Evolutionary conservation across 1,284 basidiomycete species (phyloP).

Genomic region (Pseudozyma pruni): DNA sequence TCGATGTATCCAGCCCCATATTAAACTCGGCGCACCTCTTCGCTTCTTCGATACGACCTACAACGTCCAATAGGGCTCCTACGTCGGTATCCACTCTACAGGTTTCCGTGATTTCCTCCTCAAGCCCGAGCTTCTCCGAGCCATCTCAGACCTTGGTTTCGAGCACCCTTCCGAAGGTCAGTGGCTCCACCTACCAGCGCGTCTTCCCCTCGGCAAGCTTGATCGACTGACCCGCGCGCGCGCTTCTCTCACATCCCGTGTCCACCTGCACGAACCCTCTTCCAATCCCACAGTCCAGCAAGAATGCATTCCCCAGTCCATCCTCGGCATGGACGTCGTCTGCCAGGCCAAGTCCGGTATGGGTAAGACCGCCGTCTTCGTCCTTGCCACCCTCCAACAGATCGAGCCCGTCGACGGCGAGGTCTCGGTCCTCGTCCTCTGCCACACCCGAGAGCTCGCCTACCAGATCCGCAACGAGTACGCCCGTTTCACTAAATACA

Average conservation of each 20-base stretch:
- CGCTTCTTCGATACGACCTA: neutral
- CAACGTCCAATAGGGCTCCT: constrained; percentile 58
- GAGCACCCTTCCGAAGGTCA: constrained; percentile 99
- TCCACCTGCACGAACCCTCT: neutral
- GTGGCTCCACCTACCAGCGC: constrained; percentile 45
- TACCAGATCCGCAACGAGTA: constrained; percentile 99
- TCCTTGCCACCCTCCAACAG: constrained; percentile 96
- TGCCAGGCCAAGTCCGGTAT: constrained; percentile 99
- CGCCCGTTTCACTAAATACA: constrained; percentile 98
- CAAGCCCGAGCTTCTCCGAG: constrained; percentile 95
- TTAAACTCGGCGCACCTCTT: neutral
- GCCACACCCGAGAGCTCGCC: constrained; percentile 98
- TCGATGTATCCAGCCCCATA: constrained; percentile 12
- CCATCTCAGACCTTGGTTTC: constrained; percentile 98
- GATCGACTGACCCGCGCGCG: neutral
- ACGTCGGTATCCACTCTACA: constrained; percentile 68
- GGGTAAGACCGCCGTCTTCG: constrained; percentile 99
- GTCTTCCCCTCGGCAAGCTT: neutral
- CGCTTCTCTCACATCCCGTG: too few species aligned
- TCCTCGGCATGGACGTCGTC: constrained; percentile 98
- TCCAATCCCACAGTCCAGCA: constrained; percentile 82
- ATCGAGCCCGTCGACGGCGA: constrained; percentile 98
- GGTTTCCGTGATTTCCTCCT: constrained; percentile 82
- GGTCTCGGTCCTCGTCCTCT: constrained; percentile 95
- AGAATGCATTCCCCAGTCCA: constrained; percentile 99